A percentile compares a stretch with the other conserved stretches of the same genome.
phyloP scores from a whole-genome alignment of 805 yeast genomes.

The Henningerozyma blattae region DNA sequence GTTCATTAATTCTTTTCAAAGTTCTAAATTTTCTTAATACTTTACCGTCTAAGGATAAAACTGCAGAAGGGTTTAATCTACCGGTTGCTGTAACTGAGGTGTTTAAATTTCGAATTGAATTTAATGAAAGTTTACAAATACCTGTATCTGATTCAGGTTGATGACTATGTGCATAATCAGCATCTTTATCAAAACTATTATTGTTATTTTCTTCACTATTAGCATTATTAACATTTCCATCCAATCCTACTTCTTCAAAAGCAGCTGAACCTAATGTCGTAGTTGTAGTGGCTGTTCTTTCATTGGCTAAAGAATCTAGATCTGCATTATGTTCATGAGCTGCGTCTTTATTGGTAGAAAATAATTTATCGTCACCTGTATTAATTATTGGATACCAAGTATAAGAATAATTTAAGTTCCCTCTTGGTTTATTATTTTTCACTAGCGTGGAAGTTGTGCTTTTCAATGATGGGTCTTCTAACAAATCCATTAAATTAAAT shows the following conservation, averaged over 20 bases:
- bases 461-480: conserved; percentile 35
- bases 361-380: conserved; percentile 14
- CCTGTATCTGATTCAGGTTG: conserved; percentile 51
- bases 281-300: not conserved
- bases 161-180: conserved; percentile 19
- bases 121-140: conserved; percentile 50
- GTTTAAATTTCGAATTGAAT: conserved; percentile 50
- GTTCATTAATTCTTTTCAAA: conserved; percentile 57
- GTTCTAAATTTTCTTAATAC: conserved; percentile 44
- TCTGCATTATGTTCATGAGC: not conserved
- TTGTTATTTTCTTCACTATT: conserved; percentile 5
- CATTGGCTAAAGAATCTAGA: not conserved
- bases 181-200: conserved; percentile 8
- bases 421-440: conserved; percentile 38
- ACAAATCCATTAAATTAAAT: conserved; percentile 45
- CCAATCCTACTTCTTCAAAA: conserved; percentile 4
- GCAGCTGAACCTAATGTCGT: not conserved
- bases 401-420: conserved; percentile 45
- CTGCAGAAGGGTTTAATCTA: conserved; percentile 50
- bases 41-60: conserved; percentile 46
- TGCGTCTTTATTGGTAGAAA: too few species aligned
- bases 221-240: conserved; percentile 4
- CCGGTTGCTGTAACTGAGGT: conserved; percentile 35
- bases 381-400: conserved; percentile 28
- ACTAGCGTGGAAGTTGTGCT: conserved; percentile 18